phyloP scores from a whole-genome alignment of 441 rosid genomes.

The Corymbia calophylla region DNA sequence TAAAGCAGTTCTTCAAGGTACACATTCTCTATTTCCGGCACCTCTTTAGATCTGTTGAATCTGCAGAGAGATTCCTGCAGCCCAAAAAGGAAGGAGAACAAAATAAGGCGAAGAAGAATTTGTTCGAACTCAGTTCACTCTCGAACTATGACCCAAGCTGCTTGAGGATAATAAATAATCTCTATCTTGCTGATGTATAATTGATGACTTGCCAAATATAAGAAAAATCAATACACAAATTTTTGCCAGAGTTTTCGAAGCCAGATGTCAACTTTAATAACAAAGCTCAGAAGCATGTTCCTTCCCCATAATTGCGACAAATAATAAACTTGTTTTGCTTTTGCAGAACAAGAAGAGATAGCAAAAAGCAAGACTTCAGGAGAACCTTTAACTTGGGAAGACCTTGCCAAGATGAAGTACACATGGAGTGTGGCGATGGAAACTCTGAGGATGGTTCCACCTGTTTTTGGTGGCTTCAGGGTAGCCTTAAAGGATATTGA shows the following conservation, averaged over 20 bases:
- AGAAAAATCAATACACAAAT: neutral
- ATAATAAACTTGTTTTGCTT: neutral
- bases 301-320: neutral
- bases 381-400: constrained; percentile 38
- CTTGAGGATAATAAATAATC: neutral
- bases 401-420: constrained; percentile 47
- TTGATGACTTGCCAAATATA: neutral
- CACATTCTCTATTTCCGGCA: neutral
- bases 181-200: neutral
- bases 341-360: constrained; percentile 44
- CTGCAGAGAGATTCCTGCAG: neutral
- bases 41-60: neutral
- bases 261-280: neutral
- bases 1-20: constrained; percentile 11
- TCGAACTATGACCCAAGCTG: neutral
- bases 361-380: constrained; percentile 26
- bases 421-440: constrained; percentile 59
- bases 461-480: constrained; percentile 41
- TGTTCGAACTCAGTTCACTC: neutral
- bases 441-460: constrained; percentile 37
- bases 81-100: neutral
- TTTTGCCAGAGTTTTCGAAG: neutral
- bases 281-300: neutral
- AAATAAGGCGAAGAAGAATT: neutral
- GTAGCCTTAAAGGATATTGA: constrained; percentile 29